phyloP scores from a whole-genome alignment of 1,284 basidiomycete genomes.

The Phellinidium pouzarii region DNA sequence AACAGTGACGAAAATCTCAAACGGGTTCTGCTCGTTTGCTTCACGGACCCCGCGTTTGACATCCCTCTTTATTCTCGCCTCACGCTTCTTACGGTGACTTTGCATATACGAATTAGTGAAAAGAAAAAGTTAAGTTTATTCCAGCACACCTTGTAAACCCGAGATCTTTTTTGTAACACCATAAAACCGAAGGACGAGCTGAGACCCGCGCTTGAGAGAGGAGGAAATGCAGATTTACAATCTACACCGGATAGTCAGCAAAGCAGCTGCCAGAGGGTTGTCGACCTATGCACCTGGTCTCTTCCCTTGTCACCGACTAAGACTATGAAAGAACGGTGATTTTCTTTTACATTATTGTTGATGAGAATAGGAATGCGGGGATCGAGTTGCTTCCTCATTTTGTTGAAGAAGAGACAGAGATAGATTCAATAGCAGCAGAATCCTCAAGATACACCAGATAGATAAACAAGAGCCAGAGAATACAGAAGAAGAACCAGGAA shows the following conservation, averaged over 20 bases:
- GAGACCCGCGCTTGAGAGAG: constrained; percentile 87
- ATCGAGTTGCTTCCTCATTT: constrained; percentile 82
- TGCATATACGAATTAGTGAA: constrained; percentile 10
- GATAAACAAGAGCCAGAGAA: neutral
- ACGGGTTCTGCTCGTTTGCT: constrained; percentile 92
- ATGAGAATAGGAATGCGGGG: constrained; percentile 90
- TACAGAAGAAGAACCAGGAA: too few relatives aligned
- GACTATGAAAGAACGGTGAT: constrained; percentile 94
- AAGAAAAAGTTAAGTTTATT: constrained; percentile 6
- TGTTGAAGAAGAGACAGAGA: neutral
- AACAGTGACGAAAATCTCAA: constrained; percentile 98
- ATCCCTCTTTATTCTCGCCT: constrained; percentile 91
- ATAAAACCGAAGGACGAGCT: constrained; percentile 85
- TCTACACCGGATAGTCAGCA: constrained; percentile 34
- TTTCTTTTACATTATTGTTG: constrained; percentile 88
- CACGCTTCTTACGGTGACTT: constrained; percentile 94
- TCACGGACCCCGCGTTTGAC: constrained; percentile 92
- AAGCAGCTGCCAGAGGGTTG: constrained; percentile 4
- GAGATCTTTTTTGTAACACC: constrained; percentile 97
- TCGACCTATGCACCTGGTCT: constrained; percentile 65
- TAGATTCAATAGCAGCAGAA: too few relatives aligned
- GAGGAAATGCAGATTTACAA: constrained; percentile 95
- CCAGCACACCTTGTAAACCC: constrained; percentile 79
- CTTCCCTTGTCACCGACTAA: constrained; percentile 93
- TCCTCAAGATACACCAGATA: neutral